These are phyloP conservation scores for Diaporthe australafricana DNA, from an alignment of 2,329 filamentous ascomycete genomes.

Conservation along the genomic window DNA sequence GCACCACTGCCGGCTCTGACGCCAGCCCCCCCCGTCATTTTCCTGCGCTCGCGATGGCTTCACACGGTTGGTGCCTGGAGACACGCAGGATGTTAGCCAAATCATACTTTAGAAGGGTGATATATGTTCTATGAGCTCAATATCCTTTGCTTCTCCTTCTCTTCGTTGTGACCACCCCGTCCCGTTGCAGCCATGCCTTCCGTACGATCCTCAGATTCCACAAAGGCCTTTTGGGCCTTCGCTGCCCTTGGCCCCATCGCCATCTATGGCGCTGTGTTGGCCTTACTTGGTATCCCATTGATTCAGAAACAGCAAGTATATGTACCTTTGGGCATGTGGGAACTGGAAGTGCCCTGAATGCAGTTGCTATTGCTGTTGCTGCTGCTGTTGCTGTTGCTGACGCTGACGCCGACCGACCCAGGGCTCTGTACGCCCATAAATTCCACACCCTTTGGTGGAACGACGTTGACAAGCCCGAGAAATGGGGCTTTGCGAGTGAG, in stretches of 20 bases:
- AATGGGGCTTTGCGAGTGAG: slow-evolving; percentile 87
- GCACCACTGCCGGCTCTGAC: neutral
- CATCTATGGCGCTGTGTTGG: slow-evolving; percentile 75
- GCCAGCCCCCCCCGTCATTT: neutral
- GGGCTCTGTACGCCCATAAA: slow-evolving; percentile 86
- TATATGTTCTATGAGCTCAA: neutral
- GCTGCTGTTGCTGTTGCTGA: neutral
- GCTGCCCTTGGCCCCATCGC: slow-evolving; percentile 64
- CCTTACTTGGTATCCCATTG: slow-evolving; percentile 73
- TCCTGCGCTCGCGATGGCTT: slow-evolving; percentile 9
- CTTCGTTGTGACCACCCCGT: neutral
- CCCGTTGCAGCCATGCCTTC: neutral
- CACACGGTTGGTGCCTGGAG: neutral
- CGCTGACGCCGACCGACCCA: slow-evolving; percentile 51
- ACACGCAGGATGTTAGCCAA: too few relatives aligned
- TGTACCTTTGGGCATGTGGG: neutral
- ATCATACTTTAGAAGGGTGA: too few relatives aligned
- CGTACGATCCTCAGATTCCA: slow-evolving; percentile 40
- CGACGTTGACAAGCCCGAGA: slow-evolving; percentile 80
- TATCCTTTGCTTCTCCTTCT: neutral
- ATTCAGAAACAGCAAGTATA: slow-evolving; percentile 82
- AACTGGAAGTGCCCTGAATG: neutral
- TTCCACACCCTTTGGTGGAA: slow-evolving; percentile 79
- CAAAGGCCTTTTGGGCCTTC: slow-evolving; percentile 64
- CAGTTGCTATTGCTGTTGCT: too few relatives aligned